phyloP scores from a whole-genome alignment of 306 rosid species.

The Echinosophora koreensis region DNA sequence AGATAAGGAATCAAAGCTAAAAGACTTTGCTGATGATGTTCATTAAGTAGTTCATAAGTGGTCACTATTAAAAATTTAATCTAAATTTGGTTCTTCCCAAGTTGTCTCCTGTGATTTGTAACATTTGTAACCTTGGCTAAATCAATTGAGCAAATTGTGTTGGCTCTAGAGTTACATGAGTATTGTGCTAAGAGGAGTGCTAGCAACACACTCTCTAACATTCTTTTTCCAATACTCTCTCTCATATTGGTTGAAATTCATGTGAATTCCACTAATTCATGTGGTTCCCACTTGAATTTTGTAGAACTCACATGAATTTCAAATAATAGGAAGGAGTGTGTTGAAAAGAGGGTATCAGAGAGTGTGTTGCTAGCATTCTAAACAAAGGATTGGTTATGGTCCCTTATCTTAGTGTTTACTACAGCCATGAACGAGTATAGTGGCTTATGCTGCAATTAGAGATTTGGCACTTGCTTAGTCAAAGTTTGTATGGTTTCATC shows the following conservation, averaged over 20 bases:
- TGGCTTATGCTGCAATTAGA: no score
- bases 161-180: background rate
- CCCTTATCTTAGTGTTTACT: background rate
- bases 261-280: no score
- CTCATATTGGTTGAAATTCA: no score
- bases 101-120: background rate
- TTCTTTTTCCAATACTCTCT: no score
- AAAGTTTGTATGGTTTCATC: background rate
- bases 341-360: no score
- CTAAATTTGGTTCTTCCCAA: background rate
- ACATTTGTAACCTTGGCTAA: background rate
- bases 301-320: no score
- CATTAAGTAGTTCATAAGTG: background rate
- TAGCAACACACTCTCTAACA: no score
- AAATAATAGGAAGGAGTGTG: no score
- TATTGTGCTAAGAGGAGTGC: no score
- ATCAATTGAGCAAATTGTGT: background rate
- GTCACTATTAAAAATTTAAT: background rate
- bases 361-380: no score
- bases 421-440: background rate
- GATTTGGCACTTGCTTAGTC: background rate
- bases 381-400: background rate
- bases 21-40: background rate
- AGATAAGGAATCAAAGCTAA: background rate
- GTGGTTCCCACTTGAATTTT: no score